These are phyloP conservation scores for Cornus controversa DNA, from an alignment of 148 eudicot species.

Conservation along the genomic window DNA sequence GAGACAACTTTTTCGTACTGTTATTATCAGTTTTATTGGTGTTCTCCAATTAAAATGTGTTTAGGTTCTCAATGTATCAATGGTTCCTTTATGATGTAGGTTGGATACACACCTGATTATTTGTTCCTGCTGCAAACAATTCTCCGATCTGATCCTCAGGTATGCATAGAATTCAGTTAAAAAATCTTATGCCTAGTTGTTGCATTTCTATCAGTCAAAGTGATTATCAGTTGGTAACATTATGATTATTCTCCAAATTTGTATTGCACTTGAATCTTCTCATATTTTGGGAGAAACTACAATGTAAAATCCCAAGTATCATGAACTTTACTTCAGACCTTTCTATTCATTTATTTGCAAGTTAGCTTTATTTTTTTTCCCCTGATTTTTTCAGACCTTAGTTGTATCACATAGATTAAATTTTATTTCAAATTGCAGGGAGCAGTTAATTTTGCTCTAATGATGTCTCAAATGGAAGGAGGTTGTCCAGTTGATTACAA, in stretches of 20 bases:
- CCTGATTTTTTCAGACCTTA: background rate
- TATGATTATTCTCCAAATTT: background rate
- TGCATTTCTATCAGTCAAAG: background rate
- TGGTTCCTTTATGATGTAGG: constrained; percentile 40
- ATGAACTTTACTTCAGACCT: background rate
- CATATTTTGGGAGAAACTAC: background rate
- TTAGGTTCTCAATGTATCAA: background rate
- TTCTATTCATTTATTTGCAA: no score
- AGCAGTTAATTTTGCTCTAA: constrained; percentile 92
- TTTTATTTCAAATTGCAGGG: constrained; percentile 52
- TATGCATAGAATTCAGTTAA: constrained; percentile 23
- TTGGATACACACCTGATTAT: constrained; percentile 95
- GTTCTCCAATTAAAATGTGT: background rate
- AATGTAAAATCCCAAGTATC: background rate
- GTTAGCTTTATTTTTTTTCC: background rate
- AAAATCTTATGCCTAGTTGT: background rate
- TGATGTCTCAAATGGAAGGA: constrained; percentile 99
- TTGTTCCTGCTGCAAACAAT: constrained; percentile 94
- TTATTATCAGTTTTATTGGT: background rate
- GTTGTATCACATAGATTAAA: background rate
- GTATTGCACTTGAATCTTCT: background rate
- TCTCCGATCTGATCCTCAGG: constrained; percentile 93
- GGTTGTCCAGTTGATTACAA: constrained; percentile 91
- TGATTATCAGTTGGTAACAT: background rate
- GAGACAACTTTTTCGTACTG: background rate